Evolutionary conservation across 1,139 yeast species (phyloP).

Genomic region (Debaryomyces coudertii): DNA sequence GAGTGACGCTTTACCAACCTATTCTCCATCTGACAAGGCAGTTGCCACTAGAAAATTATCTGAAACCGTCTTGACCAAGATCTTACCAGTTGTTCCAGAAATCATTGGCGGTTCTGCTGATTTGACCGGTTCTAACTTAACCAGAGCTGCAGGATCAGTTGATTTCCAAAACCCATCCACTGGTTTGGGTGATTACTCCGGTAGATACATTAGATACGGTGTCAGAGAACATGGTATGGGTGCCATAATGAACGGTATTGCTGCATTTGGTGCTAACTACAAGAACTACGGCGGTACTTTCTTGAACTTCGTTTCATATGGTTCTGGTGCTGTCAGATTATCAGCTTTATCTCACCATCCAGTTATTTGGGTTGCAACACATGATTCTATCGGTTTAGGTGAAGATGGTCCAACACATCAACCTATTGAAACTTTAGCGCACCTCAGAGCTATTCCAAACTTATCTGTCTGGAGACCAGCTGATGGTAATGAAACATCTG

Average conservation of each 20-base stretch:
- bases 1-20: conserved; percentile 77
- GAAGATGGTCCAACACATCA: conserved; percentile 99
- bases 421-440: conserved; percentile 98
- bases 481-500: conserved; percentile 98
- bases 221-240: conserved; percentile 99
- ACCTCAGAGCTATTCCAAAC: conserved; percentile 97
- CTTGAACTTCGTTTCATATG: conserved; percentile 97
- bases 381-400: conserved; percentile 98
- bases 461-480: conserved; percentile 99
- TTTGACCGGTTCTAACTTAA: conserved; percentile 96
- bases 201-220: conserved; percentile 97
- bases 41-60: conserved; percentile 96
- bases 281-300: conserved; percentile 97
- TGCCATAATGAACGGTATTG: conserved; percentile 97
- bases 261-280: conserved; percentile 92
- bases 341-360: conserved; percentile 94
- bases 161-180: conserved; percentile 94
- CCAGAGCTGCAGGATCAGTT: conserved; percentile 80
- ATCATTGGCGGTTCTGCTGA: conserved; percentile 98
- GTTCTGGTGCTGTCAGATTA: conserved; percentile 96
- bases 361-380: conserved; percentile 97
- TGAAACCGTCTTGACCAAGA: conserved; percentile 72
- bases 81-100: conserved; percentile 78
- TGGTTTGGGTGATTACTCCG: conserved; percentile 82
- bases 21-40: conserved; percentile 77